Conservation (phyloP, 1,284 basidiomycete genomes). For the Rhodotorula sp. region DNA sequence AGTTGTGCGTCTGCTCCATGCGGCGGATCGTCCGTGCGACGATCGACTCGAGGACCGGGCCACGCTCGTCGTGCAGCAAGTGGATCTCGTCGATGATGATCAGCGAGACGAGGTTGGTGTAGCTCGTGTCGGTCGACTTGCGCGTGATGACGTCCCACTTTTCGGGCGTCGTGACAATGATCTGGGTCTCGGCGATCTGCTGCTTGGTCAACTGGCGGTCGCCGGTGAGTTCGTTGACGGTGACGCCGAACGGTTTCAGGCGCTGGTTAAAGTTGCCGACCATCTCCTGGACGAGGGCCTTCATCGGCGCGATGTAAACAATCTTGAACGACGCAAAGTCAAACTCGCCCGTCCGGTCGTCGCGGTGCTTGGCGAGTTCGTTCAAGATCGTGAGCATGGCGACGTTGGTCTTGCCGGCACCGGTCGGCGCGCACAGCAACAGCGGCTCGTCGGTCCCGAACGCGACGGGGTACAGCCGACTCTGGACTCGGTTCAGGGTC, state of each 20-base stretch:
- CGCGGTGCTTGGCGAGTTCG: constrained; percentile 78
- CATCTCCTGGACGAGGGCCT: constrained; percentile 95
- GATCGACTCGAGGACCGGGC: constrained; percentile 92
- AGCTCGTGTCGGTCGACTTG: constrained; percentile 94
- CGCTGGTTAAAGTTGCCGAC: constrained; percentile 89
- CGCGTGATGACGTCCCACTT: constrained; percentile 99
- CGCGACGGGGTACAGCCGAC: constrained; percentile 85
- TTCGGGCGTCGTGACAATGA: constrained; percentile 98
- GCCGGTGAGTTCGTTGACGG: constrained; percentile 92
- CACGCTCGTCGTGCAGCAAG: constrained; percentile 94
- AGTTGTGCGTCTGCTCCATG: constrained; percentile 91
- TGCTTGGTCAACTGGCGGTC: constrained; percentile 98
- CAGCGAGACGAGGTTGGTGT: constrained; percentile 93
- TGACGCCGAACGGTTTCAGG: constrained; percentile 75
- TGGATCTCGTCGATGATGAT: constrained; percentile 99
- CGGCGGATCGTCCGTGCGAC: constrained; percentile 86
- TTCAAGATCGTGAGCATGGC: constrained; percentile 92
- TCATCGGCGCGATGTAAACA: constrained; percentile 98
- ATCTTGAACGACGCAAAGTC: constrained; percentile 93
- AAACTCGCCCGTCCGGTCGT: constrained; percentile 77
- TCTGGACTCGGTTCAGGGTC: constrained; percentile 90
- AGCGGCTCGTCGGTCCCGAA: constrained; percentile 90
- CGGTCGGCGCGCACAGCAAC: constrained; percentile 94
- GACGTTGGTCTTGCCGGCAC: constrained; percentile 99
- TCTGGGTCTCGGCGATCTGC: constrained; percentile 94